Evolutionary conservation across 2,329 filamentous ascomycete species (phyloP).

Genomic region (Nigrospora osmanthi): DNA sequence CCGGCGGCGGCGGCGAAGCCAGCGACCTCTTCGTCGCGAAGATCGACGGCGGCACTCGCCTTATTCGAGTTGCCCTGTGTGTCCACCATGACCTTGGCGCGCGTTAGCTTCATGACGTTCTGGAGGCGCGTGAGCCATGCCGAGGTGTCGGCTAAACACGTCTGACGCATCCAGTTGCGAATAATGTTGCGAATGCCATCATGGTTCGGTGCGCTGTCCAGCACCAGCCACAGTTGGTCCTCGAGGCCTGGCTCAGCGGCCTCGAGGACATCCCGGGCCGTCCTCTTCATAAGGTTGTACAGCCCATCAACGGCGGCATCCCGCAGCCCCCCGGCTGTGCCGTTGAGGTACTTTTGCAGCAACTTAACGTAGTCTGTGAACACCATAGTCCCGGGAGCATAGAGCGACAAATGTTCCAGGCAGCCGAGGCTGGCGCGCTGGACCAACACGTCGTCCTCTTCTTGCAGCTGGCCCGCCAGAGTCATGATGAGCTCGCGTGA

Average conservation of each 20-base stretch:
- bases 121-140: slow-evolving; percentile 89
- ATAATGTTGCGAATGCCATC: slow-evolving; percentile 81
- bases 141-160: slow-evolving; percentile 69
- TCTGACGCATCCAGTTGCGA: slow-evolving; percentile 88
- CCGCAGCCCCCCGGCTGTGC: slow-evolving; percentile 59
- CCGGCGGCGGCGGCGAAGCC: slow-evolving; percentile 77
- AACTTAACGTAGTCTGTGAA: slow-evolving; percentile 77
- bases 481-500: slow-evolving; percentile 88
- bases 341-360: slow-evolving; percentile 70
- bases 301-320: slow-evolving; percentile 81
- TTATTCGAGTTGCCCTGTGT: slow-evolving; percentile 35
- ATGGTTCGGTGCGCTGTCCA: slow-evolving; percentile 71
- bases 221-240: slow-evolving; percentile 82
- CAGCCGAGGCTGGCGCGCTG: slow-evolving; percentile 74
- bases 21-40: slow-evolving; percentile 93
- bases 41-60: slow-evolving; percentile 56
- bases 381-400: slow-evolving; percentile 80
- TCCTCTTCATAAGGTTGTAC: slow-evolving; percentile 90
- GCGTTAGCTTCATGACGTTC: slow-evolving; percentile 79
- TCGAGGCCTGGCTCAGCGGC: slow-evolving; percentile 74
- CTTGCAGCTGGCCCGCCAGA: slow-evolving; percentile 73
- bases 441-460: slow-evolving; percentile 63
- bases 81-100: slow-evolving; percentile 54
- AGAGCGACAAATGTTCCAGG: slow-evolving; percentile 84
- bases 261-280: slow-evolving; percentile 73